phyloP scores from a whole-genome alignment of 2,329 filamentous ascomycete species.

The Phialocephala sp. region DNA sequence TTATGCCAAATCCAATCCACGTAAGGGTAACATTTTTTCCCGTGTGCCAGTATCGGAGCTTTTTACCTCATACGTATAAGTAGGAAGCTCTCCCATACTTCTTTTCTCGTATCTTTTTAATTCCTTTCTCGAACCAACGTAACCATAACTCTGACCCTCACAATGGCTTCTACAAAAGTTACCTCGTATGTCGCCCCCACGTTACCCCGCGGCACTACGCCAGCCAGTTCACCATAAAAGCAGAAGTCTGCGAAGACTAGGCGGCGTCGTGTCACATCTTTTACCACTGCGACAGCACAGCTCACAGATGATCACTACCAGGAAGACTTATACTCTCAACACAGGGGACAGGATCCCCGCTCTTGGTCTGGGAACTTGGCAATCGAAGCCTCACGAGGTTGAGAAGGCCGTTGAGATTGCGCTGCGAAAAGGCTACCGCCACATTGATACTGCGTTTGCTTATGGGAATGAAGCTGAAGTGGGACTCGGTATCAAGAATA shows the following conservation, averaged over 20 bases:
- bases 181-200: constrained; percentile 36
- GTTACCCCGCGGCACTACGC: constrained; percentile 23
- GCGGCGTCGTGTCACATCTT: constrained; percentile 29
- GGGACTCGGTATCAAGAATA: constrained; percentile 70
- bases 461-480: constrained; percentile 80
- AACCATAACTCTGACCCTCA: constrained; percentile 17
- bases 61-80: constrained; percentile 1
- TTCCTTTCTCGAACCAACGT: constrained; percentile 7
- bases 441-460: constrained; percentile 73
- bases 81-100: not conserved
- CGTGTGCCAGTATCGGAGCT: not conserved
- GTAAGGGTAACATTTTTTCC: not conserved
- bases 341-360: constrained; percentile 80
- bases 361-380: constrained; percentile 80
- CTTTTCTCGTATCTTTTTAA: not conserved
- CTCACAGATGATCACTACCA: constrained; percentile 32
- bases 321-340: constrained; percentile 71
- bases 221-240: constrained; percentile 31
- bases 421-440: constrained; percentile 71
- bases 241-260: constrained; percentile 42
- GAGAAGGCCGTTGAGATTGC: constrained; percentile 73
- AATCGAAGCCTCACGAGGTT: constrained; percentile 71
- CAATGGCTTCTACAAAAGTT: constrained; percentile 43
- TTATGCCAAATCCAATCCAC: not conserved
- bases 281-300: constrained; percentile 21